Base-by-base conservation (phyloP, 2,329 filamentous ascomycete species). In the Leptographium radiaticola region DNA sequence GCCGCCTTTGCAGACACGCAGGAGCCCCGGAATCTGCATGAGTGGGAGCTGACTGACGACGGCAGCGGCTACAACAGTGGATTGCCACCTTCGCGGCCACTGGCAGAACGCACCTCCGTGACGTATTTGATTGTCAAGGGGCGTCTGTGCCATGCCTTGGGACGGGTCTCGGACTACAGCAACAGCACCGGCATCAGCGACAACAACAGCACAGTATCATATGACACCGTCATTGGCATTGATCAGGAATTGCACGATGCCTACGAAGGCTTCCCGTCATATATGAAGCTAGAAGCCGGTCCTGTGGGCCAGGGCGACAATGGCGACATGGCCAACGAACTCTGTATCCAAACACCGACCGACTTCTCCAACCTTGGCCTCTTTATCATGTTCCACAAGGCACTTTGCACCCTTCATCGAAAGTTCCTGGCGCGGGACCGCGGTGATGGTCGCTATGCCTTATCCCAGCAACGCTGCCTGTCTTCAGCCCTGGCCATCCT, bases 81-180 rank as follows among this genome's bases (percentile, higher is more conserved):
- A 2, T 31, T 46, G 9, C 50, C 50, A 4, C 42, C 50, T 11
- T 46, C 50, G 7, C 42, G 50, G 42, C 50, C 50, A 8, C 43
- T 52, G 10, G 11, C 16, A 13, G 42, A 52, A 33, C n/a, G 6
- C n/a, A 52, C 50, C 0, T 5, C 42, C 2, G 50, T 18, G 31
- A 46, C 50, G 11, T 52, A 52, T 31, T 33, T 52, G 31, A 52
- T 52, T n/a, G 50, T 46, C 13, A 52, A 52, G 18, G 50, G 50
- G 7, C 50, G 50, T 13, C 50, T 52, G 33, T 39, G 20, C 12
- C 33, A 34, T 12, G 50, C 50, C 4, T 20, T 52, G 20, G 50
- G 50, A 12, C 42, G 31, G 15, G 43, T 52, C n/a, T 16, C 50
- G 25, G 50, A 52, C 7, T 52, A 39, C 12, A 38, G 33, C 20